Evolutionary conservation across 306 rosid genomes (phyloP).

Genomic region (Malus sieversii): DNA sequence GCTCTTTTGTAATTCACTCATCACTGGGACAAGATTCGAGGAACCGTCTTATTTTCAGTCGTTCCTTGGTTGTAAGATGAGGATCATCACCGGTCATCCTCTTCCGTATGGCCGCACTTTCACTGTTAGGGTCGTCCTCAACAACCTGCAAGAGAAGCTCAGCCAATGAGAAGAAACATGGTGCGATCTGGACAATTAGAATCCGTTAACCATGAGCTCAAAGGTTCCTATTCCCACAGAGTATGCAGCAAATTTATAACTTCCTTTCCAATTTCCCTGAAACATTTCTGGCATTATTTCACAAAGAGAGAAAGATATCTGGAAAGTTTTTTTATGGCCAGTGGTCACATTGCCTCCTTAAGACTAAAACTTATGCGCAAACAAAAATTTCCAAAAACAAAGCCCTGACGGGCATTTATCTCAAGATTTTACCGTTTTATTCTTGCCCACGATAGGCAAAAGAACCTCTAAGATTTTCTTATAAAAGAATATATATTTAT

Average conservation of each 20-base stretch:
- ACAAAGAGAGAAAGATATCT: neutral
- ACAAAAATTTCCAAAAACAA: neutral
- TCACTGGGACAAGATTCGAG: conserved; percentile 56
- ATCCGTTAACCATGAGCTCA: neutral
- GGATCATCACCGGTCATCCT: conserved; percentile 64
- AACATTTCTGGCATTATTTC: neutral
- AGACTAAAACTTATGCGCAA: neutral
- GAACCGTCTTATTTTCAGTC: conserved; percentile 46
- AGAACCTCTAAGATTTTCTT: neutral
- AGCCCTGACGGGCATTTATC: neutral
- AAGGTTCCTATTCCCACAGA: neutral
- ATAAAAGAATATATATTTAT: neutral
- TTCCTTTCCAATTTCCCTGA: neutral
- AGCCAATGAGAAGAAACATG: neutral
- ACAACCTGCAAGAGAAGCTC: conserved; percentile 38
- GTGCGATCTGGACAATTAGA: neutral
- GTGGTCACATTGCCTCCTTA: neutral
- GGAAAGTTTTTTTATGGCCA: neutral
- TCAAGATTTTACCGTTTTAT: neutral
- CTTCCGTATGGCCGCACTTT: conserved; percentile 36
- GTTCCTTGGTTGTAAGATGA: conserved; percentile 52
- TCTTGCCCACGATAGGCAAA: neutral
- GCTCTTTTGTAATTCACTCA: conserved; percentile 19
- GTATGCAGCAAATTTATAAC: neutral
- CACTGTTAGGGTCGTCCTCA: conserved; percentile 33